Base-by-base conservation (phyloP, 1,284 basidiomycete genomes). In the Fistulinella cinereoalba region DNA sequence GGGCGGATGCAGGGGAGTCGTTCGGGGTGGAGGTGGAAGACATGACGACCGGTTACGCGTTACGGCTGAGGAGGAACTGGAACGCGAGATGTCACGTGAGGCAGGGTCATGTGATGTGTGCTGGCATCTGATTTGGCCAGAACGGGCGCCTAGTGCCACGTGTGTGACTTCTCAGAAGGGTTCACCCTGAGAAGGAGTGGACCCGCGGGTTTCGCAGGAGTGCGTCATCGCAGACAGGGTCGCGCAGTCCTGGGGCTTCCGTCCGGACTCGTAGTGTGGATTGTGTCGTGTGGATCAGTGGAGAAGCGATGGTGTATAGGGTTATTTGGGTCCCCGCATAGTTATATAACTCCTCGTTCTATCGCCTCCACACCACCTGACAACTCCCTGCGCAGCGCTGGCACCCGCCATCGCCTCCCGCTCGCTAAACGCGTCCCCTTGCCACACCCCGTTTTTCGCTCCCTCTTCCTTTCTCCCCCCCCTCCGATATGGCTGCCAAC, bases 11-110 rank as follows among this genome's bases (percentile, higher is more conserved):
- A 41, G 86, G 83, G 33, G 86, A 86, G 52, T 83, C 83, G 46
- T 72, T 78, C 47, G 83, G 80, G 16, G 77, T 74, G 27, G 81
- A 73, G 15, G 73, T 71, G 38, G 78, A 55, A 44, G 84, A 86
- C 84, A 87, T 87, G 33, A 11, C 19, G 33, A 15, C 7, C 16
- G 33, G 18, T 21, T 3, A 34, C 32, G 10, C 12, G 22, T 10
- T 37, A 5, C 12, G 6, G 13, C 4, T 19, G 2, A 10, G 9
- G 21, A 15, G 2, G 8, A 19, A 4, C 6, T 34, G 10, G 23
- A 38, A n/a, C 21, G 36, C 36, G 23, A 11, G 3, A 6, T 7
- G 22, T 50, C 60, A 61, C 48, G 56, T 56, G 58, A 57, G 18
- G 8, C 51, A 43, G 15, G 24, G 13, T 34, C 34, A 37, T 37